Evolutionary conservation across 495 filamentous ascomycete species (phyloP).

Genomic region (Neurospora sp.): DNA sequence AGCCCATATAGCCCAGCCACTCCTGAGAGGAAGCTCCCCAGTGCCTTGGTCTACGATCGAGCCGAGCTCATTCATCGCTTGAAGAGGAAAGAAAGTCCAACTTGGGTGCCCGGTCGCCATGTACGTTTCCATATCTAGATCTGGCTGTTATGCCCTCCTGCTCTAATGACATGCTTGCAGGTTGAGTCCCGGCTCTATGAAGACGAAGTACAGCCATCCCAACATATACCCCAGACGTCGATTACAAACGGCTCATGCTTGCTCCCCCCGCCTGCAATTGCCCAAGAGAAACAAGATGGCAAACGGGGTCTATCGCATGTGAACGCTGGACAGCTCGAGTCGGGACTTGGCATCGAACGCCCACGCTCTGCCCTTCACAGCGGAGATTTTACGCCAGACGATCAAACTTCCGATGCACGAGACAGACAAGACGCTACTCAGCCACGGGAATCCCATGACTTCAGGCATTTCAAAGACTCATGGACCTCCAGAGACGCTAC

Average conservation of each 20-base stretch:
- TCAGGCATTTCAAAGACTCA: constrained; percentile 1
- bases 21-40: constrained; percentile 17
- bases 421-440: neutral
- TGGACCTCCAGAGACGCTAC: constrained; percentile 34
- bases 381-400: constrained; percentile 71
- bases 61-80: constrained; percentile 75
- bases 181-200: constrained; percentile 30
- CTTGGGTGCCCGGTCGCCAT: constrained; percentile 58
- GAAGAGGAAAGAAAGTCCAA: constrained; percentile 69
- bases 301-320: constrained; percentile 9
- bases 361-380: constrained; percentile 82
- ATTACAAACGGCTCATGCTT: constrained; percentile 24
- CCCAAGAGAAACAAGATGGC: constrained; percentile 27
- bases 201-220: constrained; percentile 17
- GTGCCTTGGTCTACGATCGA: constrained; percentile 41
- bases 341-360: constrained; percentile 60
- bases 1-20: constrained; percentile 19
- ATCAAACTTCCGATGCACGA: constrained; percentile 11
- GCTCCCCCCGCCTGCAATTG: constrained; percentile 31
- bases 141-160: neutral
- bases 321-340: constrained; percentile 17
- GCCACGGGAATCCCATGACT: neutral
- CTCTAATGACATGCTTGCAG: constrained; percentile 14
- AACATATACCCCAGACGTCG: constrained; percentile 26
- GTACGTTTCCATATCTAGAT: constrained; percentile 37